Percentiles rank a stretch among this genome's conserved stretches.
Conservation (phyloP, 225 moss, liverwort and hornwort genomes). For the Sphagnum contortum region DNA sequence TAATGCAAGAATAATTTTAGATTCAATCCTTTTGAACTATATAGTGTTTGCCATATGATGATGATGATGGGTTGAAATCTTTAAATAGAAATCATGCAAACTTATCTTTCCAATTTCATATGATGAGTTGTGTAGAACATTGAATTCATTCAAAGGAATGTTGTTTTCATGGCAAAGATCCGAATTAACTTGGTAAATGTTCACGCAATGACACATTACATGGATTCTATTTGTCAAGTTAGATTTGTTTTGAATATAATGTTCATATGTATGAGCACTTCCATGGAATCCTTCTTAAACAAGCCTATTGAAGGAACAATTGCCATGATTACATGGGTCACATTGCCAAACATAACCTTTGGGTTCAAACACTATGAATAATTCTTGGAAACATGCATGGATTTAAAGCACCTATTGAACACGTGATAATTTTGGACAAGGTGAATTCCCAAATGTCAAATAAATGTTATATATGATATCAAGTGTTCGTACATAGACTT, state of each 20-base stretch:
- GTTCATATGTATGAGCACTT: background rate
- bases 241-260: background rate
- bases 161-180: background rate
- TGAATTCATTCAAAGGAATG: too few relatives aligned
- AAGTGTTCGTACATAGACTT: too few relatives aligned
- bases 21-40: too few relatives aligned
- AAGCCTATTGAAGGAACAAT: background rate
- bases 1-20: too few relatives aligned
- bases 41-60: too few relatives aligned
- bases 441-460: background rate
- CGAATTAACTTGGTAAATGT: background rate
- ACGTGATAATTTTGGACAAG: background rate
- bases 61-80: too few relatives aligned
- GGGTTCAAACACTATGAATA: background rate
- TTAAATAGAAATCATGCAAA: too few relatives aligned
- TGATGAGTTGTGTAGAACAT: too few relatives aligned
- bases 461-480: too few relatives aligned
- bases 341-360: background rate
- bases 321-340: background rate
- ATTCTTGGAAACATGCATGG: background rate
- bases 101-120: too few relatives aligned
- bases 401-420: background rate
- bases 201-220: background rate
- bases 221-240: background rate
- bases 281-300: background rate